Evolutionary conservation across 495 filamentous ascomycete genomes (phyloP), one percentile per base, ranked within the genome.

Genomic region (Aspergillus haitiensis): DNA sequence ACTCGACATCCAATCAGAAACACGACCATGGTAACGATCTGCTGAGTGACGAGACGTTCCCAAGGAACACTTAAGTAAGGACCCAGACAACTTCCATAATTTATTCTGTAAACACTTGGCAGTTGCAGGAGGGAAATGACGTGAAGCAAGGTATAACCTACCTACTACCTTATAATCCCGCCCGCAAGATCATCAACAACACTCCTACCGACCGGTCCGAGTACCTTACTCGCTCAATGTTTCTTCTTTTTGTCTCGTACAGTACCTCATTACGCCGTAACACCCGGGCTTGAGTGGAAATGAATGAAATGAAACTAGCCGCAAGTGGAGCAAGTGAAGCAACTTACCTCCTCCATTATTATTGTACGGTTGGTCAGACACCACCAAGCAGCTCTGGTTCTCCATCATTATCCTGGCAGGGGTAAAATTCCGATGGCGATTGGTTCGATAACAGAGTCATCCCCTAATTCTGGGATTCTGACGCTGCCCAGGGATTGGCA

Each of bases 381-480:
- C 21, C 21, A 27, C 21, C 21, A 27, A 27, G 21, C 21, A 27
- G 21, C 21, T 27, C 37, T 27, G 52, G 15, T 10, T 3, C 13
- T 40, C 52, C 42, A 55, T 45, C 52, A 45, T 15, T 36, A 18
- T 15, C 12, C 44, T 18, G 27, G 27, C 15, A 47, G n/a, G 15
- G 44, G n/a, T 6, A 47, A 15, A 47, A 47, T 21, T n/a, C 44
- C 6, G n/a, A 15, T 47, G 6, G 54, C 34, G 54, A 56, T 56
- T 56, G 54, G 54, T 34, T 18, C 54, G 54, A 56, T 56, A 56
- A 35, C 27, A 47, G 37, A 27, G 9, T n/a, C 27, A 56, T 33
- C 48, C 54, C 54, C n/a, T 47, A 10, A 47, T 47, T 18, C 44
- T 47, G 16, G 44, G 44, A 27, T 27, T 27, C 21, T 27, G 1